Conservation (phyloP, 441 rosid genomes). For the Pelargonium fulgidum region DNA sequence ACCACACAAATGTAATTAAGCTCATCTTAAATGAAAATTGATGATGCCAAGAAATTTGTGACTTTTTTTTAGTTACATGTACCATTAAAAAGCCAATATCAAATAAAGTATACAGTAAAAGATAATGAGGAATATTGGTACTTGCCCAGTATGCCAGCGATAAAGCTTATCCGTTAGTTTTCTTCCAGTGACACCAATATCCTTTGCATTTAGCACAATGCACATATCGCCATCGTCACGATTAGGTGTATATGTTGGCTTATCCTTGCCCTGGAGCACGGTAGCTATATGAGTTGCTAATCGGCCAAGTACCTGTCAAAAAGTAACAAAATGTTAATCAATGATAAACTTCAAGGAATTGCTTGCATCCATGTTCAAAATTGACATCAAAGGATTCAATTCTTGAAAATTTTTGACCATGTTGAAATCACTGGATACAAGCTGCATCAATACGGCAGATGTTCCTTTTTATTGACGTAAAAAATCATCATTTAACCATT, state of each 20-base stretch:
- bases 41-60: not conserved
- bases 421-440: not conserved
- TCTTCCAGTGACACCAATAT: constrained; percentile 77
- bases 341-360: not conserved
- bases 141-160: constrained; percentile 95
- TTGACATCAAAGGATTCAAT: not conserved
- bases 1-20: not conserved
- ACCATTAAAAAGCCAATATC: not conserved
- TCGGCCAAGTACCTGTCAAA: constrained; percentile 79
- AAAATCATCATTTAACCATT: not conserved
- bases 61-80: not conserved
- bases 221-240: constrained; percentile 97
- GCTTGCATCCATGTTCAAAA: not conserved
- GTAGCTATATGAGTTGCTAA: constrained; percentile 91
- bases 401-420: not conserved
- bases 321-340: constrained; percentile 8
- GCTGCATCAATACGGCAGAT: not conserved
- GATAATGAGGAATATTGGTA: constrained; percentile 16
- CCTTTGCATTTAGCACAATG: constrained; percentile 91
- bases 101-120: constrained; percentile 4
- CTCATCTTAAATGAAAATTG: not conserved
- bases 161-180: constrained; percentile 93
- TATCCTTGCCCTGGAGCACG: constrained; percentile 93
- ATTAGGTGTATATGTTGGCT: constrained; percentile 87
- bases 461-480: not conserved